Percentiles rank a stretch among this genome's conserved stretches.
Conservation (phyloP, 768 basidiomycete genomes). For the Serendipita sp. region DNA sequence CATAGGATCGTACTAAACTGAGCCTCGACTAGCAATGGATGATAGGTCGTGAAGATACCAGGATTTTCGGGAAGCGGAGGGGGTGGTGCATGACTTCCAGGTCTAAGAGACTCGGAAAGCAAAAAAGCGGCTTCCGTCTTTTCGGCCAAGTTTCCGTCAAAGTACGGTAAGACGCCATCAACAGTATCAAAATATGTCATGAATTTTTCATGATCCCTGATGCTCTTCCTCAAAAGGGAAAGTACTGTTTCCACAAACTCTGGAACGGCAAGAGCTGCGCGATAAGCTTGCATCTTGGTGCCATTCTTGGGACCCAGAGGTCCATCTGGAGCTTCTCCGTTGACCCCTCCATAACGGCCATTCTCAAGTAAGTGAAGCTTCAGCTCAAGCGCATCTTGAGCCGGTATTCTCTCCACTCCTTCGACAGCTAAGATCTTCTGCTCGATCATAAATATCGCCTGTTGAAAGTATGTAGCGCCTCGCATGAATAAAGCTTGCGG, state of each 20-base stretch:
- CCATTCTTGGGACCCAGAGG: slow-evolving; percentile 47
- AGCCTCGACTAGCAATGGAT: slow-evolving; percentile 76
- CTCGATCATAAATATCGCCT: slow-evolving; percentile 63
- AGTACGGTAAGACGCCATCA: slow-evolving; percentile 24
- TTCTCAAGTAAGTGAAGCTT: slow-evolving; percentile 61
- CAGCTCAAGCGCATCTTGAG: slow-evolving; percentile 51
- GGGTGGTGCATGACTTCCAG: slow-evolving; percentile 32
- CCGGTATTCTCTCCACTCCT: slow-evolving; percentile 39
- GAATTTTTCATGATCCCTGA: slow-evolving; percentile 77
- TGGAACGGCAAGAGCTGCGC: slow-evolving; percentile 36
- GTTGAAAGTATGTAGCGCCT: slow-evolving; percentile 68
- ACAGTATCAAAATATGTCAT: slow-evolving; percentile 67
- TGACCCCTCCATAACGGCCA: slow-evolving; percentile 69
- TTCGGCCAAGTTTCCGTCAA: slow-evolving; percentile 28
- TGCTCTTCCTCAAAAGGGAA: slow-evolving; percentile 48
- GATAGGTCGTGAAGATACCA: slow-evolving; percentile 72
- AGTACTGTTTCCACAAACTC: slow-evolving; percentile 45
- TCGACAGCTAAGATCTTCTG: slow-evolving; percentile 54
- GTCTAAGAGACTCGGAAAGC: slow-evolving; percentile 50
- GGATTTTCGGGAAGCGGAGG: slow-evolving; percentile 30
- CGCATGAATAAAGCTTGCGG: slow-evolving; percentile 71
- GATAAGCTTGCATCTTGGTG: slow-evolving; percentile 49
- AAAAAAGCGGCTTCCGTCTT: slow-evolving; percentile 52
- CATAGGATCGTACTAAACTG: slow-evolving; percentile 67
- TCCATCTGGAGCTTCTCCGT: slow-evolving; percentile 67